phyloP scores from a whole-genome alignment of 768 basidiomycete genomes.

The Lyophyllum semitale region DNA sequence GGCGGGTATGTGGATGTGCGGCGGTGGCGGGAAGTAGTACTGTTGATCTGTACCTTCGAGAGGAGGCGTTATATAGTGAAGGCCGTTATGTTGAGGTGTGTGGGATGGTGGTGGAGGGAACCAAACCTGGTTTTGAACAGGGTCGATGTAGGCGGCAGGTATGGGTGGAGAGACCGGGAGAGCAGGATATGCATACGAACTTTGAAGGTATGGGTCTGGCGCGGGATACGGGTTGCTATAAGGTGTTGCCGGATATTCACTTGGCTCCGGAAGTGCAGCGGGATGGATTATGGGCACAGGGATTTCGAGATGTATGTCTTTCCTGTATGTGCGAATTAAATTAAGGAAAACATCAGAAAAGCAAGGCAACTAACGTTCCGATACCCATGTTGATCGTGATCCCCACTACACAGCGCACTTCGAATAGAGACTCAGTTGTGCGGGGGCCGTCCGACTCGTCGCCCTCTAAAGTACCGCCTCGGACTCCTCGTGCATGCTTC shows the following conservation, averaged over 20 bases:
- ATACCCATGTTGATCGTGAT: slow-evolving; percentile 71
- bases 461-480: slow-evolving; percentile 62
- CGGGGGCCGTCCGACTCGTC: slow-evolving; percentile 37
- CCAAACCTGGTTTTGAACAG: slow-evolving; percentile 48
- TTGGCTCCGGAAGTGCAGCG: slow-evolving; percentile 40
- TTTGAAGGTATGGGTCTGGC: slow-evolving; percentile 25
- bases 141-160: slow-evolving; percentile 39
- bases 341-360: background rate
- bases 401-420: slow-evolving; percentile 63
- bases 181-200: slow-evolving; percentile 36
- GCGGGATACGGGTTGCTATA: slow-evolving; percentile 21
- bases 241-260: slow-evolving; percentile 18
- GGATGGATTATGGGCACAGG: slow-evolving; percentile 70
- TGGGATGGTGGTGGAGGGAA: slow-evolving; percentile 39
- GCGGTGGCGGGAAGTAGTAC: slow-evolving; percentile 36
- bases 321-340: slow-evolving; percentile 42
- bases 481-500: slow-evolving; percentile 59
- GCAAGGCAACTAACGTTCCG: slow-evolving; percentile 52
- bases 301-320: slow-evolving; percentile 66
- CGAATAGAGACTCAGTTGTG: slow-evolving; percentile 60
- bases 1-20: slow-evolving; percentile 12
- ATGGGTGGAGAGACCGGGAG: slow-evolving; percentile 39
- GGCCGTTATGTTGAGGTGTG: slow-evolving; percentile 30
- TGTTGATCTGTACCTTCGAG: slow-evolving; percentile 22
- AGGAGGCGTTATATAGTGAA: slow-evolving; percentile 25